A percentile compares a stretch with the other conserved stretches of the same genome.
Evolutionary conservation across 805 yeast species (phyloP).

Genomic region (Spathaspora boniae): DNA sequence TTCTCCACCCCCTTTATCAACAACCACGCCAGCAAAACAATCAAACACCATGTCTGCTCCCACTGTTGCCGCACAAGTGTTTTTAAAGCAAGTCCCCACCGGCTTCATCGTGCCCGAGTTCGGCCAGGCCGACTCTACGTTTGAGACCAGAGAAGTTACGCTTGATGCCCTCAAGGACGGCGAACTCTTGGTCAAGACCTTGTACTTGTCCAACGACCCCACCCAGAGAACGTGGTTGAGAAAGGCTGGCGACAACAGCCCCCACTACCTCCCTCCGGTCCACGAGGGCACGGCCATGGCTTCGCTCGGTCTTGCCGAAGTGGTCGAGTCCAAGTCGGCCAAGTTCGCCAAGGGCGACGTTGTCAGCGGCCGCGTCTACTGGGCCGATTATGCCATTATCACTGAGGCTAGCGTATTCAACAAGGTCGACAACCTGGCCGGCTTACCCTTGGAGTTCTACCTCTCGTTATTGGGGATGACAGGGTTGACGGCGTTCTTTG

Average conservation of each 20-base stretch:
- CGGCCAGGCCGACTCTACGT: conserved; percentile 23
- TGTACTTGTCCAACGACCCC: conserved; percentile 56
- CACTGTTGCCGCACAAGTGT: conserved; percentile 12
- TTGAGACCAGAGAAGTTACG: conserved; percentile 15
- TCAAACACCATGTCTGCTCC: background rate
- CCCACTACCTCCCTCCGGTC: conserved; percentile 35
- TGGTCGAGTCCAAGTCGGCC: conserved; percentile 43
- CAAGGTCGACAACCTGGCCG: conserved; percentile 24
- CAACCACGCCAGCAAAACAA: background rate
- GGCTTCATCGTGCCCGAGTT: conserved; percentile 18
- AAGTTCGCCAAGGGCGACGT: conserved; percentile 29
- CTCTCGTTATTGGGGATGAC: conserved; percentile 54
- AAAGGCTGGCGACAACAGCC: conserved; percentile 25
- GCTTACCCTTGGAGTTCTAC: conserved; percentile 40
- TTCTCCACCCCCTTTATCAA: too few species aligned
- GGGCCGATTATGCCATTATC: conserved; percentile 48
- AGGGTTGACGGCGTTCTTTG: conserved; percentile 59
- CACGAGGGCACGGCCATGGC: conserved; percentile 44
- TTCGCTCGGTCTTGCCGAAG: conserved; percentile 45
- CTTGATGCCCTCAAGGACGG: conserved; percentile 27
- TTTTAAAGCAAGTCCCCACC: conserved; percentile 21
- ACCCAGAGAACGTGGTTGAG: conserved; percentile 59
- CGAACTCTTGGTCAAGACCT: conserved; percentile 42
- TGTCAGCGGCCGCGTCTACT: conserved; percentile 36
- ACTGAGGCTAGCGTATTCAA: conserved; percentile 20